Percentiles rank a stretch among this genome's conserved stretches.
These are phyloP conservation scores for Lotus japonicus DNA, from an alignment of 306 rosid genomes.

Conservation along the genomic window DNA sequence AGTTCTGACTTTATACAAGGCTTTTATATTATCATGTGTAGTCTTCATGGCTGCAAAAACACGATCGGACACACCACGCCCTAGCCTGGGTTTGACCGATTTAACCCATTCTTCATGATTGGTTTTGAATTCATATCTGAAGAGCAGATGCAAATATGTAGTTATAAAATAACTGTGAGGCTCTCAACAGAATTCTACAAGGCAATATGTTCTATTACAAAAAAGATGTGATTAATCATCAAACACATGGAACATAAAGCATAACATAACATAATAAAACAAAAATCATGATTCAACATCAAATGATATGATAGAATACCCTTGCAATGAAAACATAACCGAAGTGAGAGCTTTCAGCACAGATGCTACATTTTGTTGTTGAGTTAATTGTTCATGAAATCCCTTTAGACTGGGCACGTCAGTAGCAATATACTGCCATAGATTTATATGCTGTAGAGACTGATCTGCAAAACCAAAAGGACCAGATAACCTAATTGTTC, in stretches of 20 bases:
- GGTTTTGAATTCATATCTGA: conserved; percentile 75
- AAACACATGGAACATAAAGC: too few species aligned
- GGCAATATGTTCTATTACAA: too few species aligned
- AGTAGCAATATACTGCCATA: conserved; percentile 55
- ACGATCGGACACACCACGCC: conserved; percentile 41
- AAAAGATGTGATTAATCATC: too few species aligned
- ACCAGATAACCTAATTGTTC: conserved; percentile 6
- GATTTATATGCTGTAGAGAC: conserved; percentile 49
- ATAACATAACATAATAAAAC: too few species aligned
- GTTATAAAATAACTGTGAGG: too few species aligned
- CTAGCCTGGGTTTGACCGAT: conserved; percentile 68
- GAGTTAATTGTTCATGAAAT: conserved; percentile 33
- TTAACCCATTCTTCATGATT: conserved; percentile 76
- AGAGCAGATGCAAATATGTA: not conserved
- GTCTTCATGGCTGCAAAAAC: conserved; percentile 48
- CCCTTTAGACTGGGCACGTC: conserved; percentile 61
- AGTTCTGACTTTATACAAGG: conserved; percentile 58
- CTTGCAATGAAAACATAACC: conserved; percentile 56
- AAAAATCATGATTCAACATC: not conserved
- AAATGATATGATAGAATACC: conserved; percentile 32
- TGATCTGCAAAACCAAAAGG: conserved; percentile 48
- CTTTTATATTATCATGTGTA: conserved; percentile 49
- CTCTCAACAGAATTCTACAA: too few species aligned
- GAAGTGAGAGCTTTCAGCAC: conserved; percentile 50
- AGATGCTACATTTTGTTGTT: conserved; percentile 43